Percentiles rank a stretch among this genome's conserved stretches.
These are phyloP conservation scores for Angomonas deanei DNA, from an alignment of 208 protist species.

Conservation along the genomic window DNA sequence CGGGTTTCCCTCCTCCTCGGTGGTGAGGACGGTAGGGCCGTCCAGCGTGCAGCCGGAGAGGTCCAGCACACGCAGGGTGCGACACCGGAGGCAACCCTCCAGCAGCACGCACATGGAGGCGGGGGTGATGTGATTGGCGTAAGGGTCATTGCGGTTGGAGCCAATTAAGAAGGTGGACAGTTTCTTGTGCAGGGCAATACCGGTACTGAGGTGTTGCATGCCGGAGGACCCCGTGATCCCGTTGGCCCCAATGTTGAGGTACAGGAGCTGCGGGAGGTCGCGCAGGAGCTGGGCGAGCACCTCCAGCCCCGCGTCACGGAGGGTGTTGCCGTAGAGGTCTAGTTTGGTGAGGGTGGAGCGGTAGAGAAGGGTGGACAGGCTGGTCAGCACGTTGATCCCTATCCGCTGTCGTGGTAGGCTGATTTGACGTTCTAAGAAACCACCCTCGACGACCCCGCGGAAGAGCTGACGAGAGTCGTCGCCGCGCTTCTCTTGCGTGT, in stretches of 20 bases:
- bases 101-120: constrained; percentile 49
- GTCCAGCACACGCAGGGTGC: constrained; percentile 62
- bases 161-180: constrained; percentile 75
- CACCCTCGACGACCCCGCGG: constrained; percentile 68
- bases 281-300: constrained; percentile 66
- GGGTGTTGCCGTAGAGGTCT: constrained; percentile 77
- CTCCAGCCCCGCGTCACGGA: constrained; percentile 83
- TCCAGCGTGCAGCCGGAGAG: constrained; percentile 50
- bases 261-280: constrained; percentile 53
- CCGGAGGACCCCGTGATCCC: constrained; percentile 48
- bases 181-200: constrained; percentile 60
- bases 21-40: background rate
- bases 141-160: constrained; percentile 46
- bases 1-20: background rate
- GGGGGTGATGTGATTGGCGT: constrained; percentile 69
- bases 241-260: constrained; percentile 83
- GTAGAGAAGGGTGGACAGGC: constrained; percentile 59
- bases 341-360: constrained; percentile 60
- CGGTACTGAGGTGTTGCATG: constrained; percentile 47
- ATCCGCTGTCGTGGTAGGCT: constrained; percentile 64
- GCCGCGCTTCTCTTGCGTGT: constrained; percentile 83
- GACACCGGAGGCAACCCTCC: constrained; percentile 69
- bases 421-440: constrained; percentile 59
- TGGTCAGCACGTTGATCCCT: constrained; percentile 66
- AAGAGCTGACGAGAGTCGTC: constrained; percentile 68